Conservation (phyloP, 2,329 filamentous ascomycete species). For the Macrophomina tecta region DNA sequence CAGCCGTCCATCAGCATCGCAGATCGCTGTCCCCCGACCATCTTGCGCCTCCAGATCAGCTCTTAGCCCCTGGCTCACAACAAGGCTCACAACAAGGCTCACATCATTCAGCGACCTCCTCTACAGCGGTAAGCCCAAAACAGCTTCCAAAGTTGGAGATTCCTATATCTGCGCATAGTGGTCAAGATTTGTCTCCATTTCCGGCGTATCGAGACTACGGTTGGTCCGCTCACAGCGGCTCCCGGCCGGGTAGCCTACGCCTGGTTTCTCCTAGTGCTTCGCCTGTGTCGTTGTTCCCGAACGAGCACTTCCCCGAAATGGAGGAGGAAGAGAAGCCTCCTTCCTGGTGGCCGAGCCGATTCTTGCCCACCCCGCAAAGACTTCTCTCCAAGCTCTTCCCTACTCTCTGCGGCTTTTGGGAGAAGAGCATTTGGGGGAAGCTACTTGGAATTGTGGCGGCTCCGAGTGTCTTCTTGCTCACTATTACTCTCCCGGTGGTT, state of each 20-base stretch:
- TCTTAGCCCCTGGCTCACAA: background rate
- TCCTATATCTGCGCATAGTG: constrained; percentile 35
- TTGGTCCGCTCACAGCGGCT: constrained; percentile 48
- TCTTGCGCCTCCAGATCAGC: constrained; percentile 48
- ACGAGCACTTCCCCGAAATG: constrained; percentile 50
- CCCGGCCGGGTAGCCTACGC: constrained; percentile 61
- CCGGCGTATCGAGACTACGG: constrained; percentile 68
- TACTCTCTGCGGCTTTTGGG: constrained; percentile 79
- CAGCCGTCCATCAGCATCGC: constrained; percentile 33
- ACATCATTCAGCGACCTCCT: constrained; percentile 5
- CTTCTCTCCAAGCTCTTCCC: constrained; percentile 82
- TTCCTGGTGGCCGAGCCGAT: constrained; percentile 80
- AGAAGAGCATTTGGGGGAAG: constrained; percentile 86
- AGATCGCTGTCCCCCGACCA: constrained; percentile 36
- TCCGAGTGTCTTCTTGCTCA: constrained; percentile 88
- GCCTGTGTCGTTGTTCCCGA: constrained; percentile 54
- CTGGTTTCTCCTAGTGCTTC: constrained; percentile 60
- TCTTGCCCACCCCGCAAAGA: constrained; percentile 74
- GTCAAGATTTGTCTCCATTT: constrained; percentile 62
- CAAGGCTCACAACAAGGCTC: background rate
- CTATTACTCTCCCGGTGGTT: constrained; percentile 88
- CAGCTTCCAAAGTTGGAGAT: constrained; percentile 50
- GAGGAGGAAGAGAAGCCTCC: constrained; percentile 54
- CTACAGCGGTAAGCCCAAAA: constrained; percentile 34
- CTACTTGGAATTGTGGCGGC: constrained; percentile 80